Evolutionary conservation across 495 filamentous ascomycete species (phyloP), one percentile per base, ranked within the genome.

Genomic region (Aspergillus asperescens): DNA sequence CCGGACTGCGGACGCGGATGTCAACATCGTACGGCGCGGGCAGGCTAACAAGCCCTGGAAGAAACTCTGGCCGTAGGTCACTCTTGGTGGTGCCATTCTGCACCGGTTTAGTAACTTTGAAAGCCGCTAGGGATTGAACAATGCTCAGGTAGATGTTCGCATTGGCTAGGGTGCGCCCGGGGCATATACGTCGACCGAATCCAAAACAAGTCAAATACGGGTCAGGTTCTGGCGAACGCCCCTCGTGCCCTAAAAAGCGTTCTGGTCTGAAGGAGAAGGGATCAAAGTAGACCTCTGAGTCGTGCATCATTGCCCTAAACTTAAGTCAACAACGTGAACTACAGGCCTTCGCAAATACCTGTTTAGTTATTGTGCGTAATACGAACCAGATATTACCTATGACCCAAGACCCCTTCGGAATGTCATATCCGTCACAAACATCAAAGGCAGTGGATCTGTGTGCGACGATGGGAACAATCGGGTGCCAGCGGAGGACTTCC

Each of bases 381-480:
- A 54, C 48, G 7, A 1, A 71, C 76, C 77, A 80, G 40, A 74
- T 70, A 41, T 78, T 78, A 12, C 70, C 60, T 20, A 80, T 46
- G 0, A 81, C 56, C 3, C 64, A 63, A 4, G 79, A 63, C 19
- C 69, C 66, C 52, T 74, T 75, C 7, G 81, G 79, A 39, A 82
- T 79, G 5, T 68, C 62, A 56, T 72, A 79, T 9, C 77, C 80
- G 1, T 72, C 54, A 35, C 72, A 77, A 9, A 69, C 62, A 54
- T 84, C 79, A 42, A 82, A 81, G n/a, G 75, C 62, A 5, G 70
- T 64, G 2, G 74, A 68, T 4, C 66, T 67, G 57, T 88, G 84
- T 0, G 84, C 79, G 20, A 86, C 63, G 50, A 73, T 66, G 0
- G 80, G 72, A 0, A 50, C 53, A 10, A 76, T 64, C 0, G 69